phyloP scores from a whole-genome alignment of 2,329 filamentous ascomycete genomes.

The Blastomyces parvus region DNA sequence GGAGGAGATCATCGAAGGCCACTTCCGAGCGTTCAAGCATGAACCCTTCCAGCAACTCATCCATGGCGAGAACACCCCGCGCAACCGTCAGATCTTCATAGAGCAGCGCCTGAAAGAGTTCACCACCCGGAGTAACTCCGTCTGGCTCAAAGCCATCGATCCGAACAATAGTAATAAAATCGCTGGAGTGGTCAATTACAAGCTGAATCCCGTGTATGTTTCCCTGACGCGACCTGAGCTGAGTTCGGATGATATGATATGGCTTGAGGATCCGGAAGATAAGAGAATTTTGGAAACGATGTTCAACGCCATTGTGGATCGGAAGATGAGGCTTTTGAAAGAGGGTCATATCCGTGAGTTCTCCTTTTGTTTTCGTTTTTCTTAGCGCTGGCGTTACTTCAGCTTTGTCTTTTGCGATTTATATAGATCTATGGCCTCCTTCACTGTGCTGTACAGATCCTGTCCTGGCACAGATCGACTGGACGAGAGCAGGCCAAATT shows the following conservation, averaged over 20 bases:
- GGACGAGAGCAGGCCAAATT: no score
- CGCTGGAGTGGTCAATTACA: conserved; percentile 12
- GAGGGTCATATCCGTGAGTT: conserved; percentile 16
- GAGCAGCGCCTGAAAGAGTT: conserved; percentile 6
- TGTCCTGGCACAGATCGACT: not conserved
- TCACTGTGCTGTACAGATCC: not conserved
- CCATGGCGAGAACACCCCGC: conserved; percentile 8
- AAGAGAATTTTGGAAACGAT: conserved; percentile 9
- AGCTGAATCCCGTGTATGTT: conserved; percentile 10
- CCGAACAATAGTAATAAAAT: conserved; percentile 7
- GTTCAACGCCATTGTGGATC: conserved; percentile 12
- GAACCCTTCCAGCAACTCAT: conserved; percentile 12
- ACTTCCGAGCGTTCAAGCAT: conserved; percentile 12
- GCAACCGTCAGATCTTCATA: conserved; percentile 12
- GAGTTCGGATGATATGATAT: conserved; percentile 10
- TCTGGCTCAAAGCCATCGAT: conserved; percentile 15
- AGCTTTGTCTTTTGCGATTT: not conserved
- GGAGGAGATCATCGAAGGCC: conserved; percentile 12
- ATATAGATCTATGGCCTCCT: not conserved
- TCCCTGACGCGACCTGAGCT: not conserved
- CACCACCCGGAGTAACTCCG: conserved; percentile 3
- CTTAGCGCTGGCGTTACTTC: not conserved
- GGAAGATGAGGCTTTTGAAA: conserved; percentile 11
- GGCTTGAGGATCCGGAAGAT: conserved; percentile 14
- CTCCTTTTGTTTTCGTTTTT: not conserved